Conservation (phyloP, 1,284 basidiomycete species). For the Malassezia sp. region DNA sequence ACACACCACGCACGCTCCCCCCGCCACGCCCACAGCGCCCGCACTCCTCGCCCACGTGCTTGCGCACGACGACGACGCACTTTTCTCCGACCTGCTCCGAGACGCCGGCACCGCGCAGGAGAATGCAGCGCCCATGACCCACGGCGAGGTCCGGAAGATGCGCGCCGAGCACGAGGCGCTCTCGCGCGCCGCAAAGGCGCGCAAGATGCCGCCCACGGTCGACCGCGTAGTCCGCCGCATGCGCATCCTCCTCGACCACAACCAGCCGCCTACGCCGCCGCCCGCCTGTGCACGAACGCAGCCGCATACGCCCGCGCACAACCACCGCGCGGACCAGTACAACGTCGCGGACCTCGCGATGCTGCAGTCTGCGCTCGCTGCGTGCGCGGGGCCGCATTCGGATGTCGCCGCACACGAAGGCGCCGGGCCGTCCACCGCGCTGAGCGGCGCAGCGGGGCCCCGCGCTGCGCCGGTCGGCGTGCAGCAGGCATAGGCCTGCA, state of each 20-base stretch:
- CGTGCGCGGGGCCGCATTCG: too few species aligned
- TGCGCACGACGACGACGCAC: slow-evolving; percentile 1
- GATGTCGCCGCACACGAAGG: too few species aligned
- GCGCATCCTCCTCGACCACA: slow-evolving; percentile 2
- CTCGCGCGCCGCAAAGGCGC: neutral
- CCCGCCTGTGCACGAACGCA: neutral
- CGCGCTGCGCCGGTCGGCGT: too few species aligned
- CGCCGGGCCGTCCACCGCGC: too few species aligned
- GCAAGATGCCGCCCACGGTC: neutral
- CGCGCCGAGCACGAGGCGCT: slow-evolving; percentile 4
- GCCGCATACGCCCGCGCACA: neutral
- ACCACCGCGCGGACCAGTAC: neutral
- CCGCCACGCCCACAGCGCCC: too few species aligned
- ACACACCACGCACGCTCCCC: too few species aligned
- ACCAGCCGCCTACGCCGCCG: too few species aligned
- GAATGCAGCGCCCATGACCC: slow-evolving; percentile 2
- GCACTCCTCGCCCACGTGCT: neutral
- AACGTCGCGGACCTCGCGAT: slow-evolving; percentile 3
- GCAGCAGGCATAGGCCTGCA: too few species aligned
- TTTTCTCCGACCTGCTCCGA: neutral
- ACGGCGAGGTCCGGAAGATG: slow-evolving; percentile 8
- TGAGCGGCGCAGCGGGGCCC: too few species aligned
- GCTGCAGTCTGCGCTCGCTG: slow-evolving; percentile 2
- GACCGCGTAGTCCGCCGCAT: slow-evolving; percentile 5
- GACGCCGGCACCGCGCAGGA: neutral